Evolutionary conservation across 306 rosid species (phyloP).

Genomic region (Ammopiptanthus mongolicus): DNA sequence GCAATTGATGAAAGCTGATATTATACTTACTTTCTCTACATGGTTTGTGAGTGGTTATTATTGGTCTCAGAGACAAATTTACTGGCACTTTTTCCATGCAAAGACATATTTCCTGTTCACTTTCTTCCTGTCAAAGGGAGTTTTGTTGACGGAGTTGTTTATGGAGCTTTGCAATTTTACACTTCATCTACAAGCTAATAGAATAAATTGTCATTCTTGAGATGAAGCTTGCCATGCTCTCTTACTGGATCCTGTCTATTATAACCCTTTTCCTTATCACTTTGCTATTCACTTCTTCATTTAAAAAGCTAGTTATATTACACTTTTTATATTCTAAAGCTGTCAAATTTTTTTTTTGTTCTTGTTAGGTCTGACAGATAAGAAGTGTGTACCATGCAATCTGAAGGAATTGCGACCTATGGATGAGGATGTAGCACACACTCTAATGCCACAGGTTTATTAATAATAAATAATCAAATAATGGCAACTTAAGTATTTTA

Average conservation of each 20-base stretch:
- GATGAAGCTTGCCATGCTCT: neutral
- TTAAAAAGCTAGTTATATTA: no score
- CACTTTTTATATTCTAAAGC: no score
- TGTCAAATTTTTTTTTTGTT: neutral
- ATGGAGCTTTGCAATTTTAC: no score
- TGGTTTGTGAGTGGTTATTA: neutral
- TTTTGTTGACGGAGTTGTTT: no score
- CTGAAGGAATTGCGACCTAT: conserved; percentile 64
- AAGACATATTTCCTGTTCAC: no score
- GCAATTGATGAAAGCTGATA: no score
- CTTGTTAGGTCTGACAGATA: conserved; percentile 48
- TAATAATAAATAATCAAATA: neutral
- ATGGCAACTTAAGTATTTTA: neutral
- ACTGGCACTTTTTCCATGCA: no score
- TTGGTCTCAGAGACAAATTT: no score
- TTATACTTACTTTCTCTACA: neutral
- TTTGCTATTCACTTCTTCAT: no score
- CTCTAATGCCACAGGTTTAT: conserved; percentile 57
- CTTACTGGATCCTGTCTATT: neutral
- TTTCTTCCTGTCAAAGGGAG: no score
- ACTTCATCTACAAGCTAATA: no score
- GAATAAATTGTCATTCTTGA: neutral
- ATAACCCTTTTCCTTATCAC: neutral
- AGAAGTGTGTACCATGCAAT: conserved; percentile 81
- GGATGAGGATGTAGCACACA: conserved; percentile 60